These are phyloP conservation scores for Hortiboletus rubellus DNA, from an alignment of 1,284 basidiomycete species.

Conservation along the genomic window DNA sequence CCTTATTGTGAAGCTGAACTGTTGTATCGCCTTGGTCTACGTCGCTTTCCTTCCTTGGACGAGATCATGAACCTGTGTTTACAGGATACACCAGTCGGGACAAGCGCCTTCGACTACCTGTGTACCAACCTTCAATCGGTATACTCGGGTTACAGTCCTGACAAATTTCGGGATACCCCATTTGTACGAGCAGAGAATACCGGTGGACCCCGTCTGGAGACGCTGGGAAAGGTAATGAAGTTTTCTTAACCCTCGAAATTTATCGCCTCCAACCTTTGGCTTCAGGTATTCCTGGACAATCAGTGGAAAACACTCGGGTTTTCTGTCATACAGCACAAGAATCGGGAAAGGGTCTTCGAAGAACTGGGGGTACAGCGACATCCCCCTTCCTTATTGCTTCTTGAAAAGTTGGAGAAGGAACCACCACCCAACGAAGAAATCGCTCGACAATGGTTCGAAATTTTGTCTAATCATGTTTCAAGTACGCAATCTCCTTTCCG, in stretches of 20 bases:
- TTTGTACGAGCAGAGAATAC: slow-evolving; percentile 78
- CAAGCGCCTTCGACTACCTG: slow-evolving; percentile 71
- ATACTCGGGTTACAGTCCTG: slow-evolving; percentile 63
- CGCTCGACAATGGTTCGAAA: slow-evolving; percentile 66
- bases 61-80: slow-evolving; percentile 23
- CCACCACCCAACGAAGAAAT: slow-evolving; percentile 56
- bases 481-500: not conserved
- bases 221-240: slow-evolving; percentile 62
- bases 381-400: slow-evolving; percentile 65
- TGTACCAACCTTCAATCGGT: slow-evolving; percentile 62
- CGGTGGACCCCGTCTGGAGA: slow-evolving; percentile 48
- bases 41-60: slow-evolving; percentile 66
- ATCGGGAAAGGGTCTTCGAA: slow-evolving; percentile 45
- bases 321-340: slow-evolving; percentile 53
- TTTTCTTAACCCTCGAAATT: too few species aligned
- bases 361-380: slow-evolving; percentile 76
- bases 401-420: slow-evolving; percentile 57
- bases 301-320: slow-evolving; percentile 78
- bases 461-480: not conserved
- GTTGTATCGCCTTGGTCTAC: slow-evolving; percentile 75
- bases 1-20: slow-evolving; percentile 39
- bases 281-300: slow-evolving; percentile 67
- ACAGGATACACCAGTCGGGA: slow-evolving; percentile 43
- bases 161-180: slow-evolving; percentile 51
- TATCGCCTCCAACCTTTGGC: not conserved